phyloP scores from a whole-genome alignment of 1,284 basidiomycete species.

The Ceratobasidium sp. region DNA sequence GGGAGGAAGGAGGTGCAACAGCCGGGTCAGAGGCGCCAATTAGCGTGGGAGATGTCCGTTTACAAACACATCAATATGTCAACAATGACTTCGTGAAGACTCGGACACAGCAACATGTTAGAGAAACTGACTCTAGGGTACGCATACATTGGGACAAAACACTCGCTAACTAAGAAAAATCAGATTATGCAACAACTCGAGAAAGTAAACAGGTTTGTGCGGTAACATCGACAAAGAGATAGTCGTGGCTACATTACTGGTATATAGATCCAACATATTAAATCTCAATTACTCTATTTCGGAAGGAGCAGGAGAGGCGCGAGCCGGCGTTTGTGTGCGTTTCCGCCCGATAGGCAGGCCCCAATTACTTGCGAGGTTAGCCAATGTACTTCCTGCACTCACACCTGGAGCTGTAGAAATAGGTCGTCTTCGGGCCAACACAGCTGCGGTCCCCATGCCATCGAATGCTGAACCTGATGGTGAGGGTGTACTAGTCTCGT shows the following conservation, averaged over 20 bases:
- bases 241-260: neutral
- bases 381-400: slow-evolving; percentile 62
- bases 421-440: slow-evolving; percentile 37
- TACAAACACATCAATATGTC: neutral
- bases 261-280: slow-evolving; percentile 6
- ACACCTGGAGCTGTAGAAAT: slow-evolving; percentile 43
- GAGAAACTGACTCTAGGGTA: slow-evolving; percentile 9
- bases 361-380: slow-evolving; percentile 76
- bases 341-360: slow-evolving; percentile 56
- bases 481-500: slow-evolving; percentile 40
- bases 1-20: neutral
- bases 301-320: slow-evolving; percentile 37
- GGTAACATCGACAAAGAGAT: slow-evolving; percentile 10
- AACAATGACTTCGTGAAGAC: neutral
- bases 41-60: neutral
- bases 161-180: neutral
- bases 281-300: slow-evolving; percentile 40
- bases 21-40: neutral
- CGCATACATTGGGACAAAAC: slow-evolving; percentile 4
- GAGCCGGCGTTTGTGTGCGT: slow-evolving; percentile 22
- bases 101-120: neutral
- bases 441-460: slow-evolving; percentile 43
- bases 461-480: slow-evolving; percentile 48
- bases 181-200: neutral
- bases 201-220: slow-evolving; percentile 23